Evolutionary conservation across 2,329 filamentous ascomycete genomes (phyloP).

Genomic region (Fusarium sp.): DNA sequence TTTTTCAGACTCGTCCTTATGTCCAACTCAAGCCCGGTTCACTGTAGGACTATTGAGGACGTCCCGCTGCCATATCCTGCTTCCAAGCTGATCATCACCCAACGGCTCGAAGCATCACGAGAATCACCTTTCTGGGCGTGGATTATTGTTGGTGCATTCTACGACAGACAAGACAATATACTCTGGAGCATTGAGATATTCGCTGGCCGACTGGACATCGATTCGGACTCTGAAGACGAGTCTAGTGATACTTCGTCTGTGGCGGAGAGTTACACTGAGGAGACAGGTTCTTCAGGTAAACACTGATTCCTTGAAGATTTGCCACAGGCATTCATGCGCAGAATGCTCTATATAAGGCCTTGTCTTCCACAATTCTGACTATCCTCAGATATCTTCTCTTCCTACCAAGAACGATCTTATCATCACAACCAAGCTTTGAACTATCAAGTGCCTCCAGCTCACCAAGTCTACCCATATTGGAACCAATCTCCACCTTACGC

Average conservation of each 20-base stretch:
- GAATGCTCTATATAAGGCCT: conserved; percentile 23
- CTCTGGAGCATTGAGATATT: conserved; percentile 63
- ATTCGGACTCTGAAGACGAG: conserved; percentile 45
- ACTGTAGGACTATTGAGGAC: conserved; percentile 45
- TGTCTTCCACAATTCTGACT: conserved; percentile 11
- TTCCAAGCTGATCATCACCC: conserved; percentile 59
- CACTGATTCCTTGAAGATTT: conserved; percentile 5
- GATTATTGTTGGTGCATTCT: conserved; percentile 61
- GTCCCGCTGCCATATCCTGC: conserved; percentile 58
- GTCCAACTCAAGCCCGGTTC: conserved; percentile 32
- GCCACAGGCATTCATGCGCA: conserved; percentile 4
- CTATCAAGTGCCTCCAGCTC: not conserved
- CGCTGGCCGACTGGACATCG: conserved; percentile 47
- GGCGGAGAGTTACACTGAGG: conserved; percentile 17
- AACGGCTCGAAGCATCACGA: conserved; percentile 52
- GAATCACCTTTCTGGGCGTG: conserved; percentile 57
- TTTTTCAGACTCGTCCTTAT: conserved; percentile 31
- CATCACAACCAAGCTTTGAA: not conserved
- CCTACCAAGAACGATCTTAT: conserved; percentile 3
- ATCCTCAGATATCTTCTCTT: conserved; percentile 26
- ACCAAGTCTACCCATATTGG: conserved; percentile 19
- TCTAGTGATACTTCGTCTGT: conserved; percentile 22
- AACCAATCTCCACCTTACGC: conserved; percentile 7
- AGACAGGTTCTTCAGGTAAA: conserved; percentile 37
- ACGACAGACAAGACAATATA: conserved; percentile 54